Conservation (phyloP, 345 rosid genomes). For the Boechera stricta region DNA sequence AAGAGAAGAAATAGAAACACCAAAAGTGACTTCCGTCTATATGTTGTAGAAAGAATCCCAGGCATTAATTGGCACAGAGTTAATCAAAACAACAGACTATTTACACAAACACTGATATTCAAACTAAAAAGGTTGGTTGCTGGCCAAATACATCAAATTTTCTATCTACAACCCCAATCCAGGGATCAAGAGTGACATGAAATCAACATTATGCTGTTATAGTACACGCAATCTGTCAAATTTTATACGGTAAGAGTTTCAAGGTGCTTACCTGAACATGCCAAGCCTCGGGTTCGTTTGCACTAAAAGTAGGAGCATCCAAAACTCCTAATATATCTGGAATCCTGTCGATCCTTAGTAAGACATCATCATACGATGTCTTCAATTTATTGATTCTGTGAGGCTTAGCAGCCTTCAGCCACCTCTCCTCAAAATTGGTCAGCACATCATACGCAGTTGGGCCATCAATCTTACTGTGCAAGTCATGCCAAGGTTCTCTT, state of each 20-base stretch:
- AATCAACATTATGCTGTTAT: background rate
- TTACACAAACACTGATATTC: background rate
- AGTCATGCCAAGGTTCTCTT: slow-evolving; percentile 98
- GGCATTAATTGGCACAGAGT: background rate
- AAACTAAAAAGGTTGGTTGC: slow-evolving; percentile 7
- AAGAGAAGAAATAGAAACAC: background rate
- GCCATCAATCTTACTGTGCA: slow-evolving; percentile 90
- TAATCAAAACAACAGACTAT: background rate
- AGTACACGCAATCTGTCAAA: background rate
- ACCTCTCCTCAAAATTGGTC: slow-evolving; percentile 92
- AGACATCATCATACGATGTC: slow-evolving; percentile 77
- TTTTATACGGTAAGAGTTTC: slow-evolving; percentile 6
- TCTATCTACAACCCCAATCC: background rate
- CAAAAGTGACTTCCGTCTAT: background rate
- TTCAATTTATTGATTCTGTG: slow-evolving; percentile 77
- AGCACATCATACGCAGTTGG: slow-evolving; percentile 97
- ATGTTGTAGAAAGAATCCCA: background rate
- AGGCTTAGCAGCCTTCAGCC: slow-evolving; percentile 86
- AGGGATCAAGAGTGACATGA: background rate
- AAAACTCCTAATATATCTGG: slow-evolving; percentile 72
- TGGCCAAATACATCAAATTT: background rate
- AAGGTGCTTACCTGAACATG: slow-evolving; percentile 77
- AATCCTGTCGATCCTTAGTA: slow-evolving; percentile 76
- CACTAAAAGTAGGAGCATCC: slow-evolving; percentile 57
- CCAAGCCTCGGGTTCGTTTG: slow-evolving; percentile 80